A percentile compares a stretch with the other conserved stretches of the same genome.
Evolutionary conservation across 1,284 basidiomycete genomes (phyloP).

Genomic region (Moniliella sp.): DNA sequence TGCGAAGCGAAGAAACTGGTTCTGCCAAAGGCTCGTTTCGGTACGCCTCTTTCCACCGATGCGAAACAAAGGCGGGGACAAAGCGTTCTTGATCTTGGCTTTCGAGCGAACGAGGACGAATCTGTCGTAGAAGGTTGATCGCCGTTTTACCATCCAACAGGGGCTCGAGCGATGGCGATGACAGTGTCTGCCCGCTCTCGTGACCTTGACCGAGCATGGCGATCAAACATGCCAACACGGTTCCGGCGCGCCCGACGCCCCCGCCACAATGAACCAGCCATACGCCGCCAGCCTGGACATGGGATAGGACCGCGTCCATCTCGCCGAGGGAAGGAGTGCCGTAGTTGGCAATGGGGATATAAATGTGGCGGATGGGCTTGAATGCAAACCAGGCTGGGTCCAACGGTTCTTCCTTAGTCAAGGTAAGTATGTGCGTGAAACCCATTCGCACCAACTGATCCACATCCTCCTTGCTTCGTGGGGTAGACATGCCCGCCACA

Average conservation of each 20-base stretch:
- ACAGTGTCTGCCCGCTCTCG: not conserved
- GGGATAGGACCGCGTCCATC: slow-evolving; percentile 3
- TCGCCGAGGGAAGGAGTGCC: slow-evolving; percentile 43
- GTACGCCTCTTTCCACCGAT: too few relatives aligned
- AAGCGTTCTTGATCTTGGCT: slow-evolving; percentile 1
- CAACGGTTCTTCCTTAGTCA: slow-evolving; percentile 44
- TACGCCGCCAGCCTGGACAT: slow-evolving; percentile 36
- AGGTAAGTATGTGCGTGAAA: slow-evolving; percentile 43
- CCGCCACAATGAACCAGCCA: slow-evolving; percentile 47
- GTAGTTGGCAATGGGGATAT: slow-evolving; percentile 43
- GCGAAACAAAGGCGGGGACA: slow-evolving; percentile 1
- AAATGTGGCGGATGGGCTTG: slow-evolving; percentile 39
- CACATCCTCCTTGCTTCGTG: slow-evolving; percentile 39
- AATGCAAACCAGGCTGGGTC: slow-evolving; percentile 38
- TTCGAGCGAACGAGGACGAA: slow-evolving; percentile 1
- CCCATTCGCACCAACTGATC: slow-evolving; percentile 39
- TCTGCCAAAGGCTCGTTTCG: too few relatives aligned
- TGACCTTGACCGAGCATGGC: not conserved
- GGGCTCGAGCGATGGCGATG: not conserved
- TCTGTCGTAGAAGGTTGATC: not conserved
- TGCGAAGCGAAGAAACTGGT: too few relatives aligned
- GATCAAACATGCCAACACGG: slow-evolving; percentile 39
- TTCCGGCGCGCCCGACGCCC: slow-evolving; percentile 46
- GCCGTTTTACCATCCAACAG: not conserved
- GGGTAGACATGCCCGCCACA: slow-evolving; percentile 45